Base-by-base conservation (phyloP, 441 rosid species). In the Cnidoscolus chayamansa region DNA sequence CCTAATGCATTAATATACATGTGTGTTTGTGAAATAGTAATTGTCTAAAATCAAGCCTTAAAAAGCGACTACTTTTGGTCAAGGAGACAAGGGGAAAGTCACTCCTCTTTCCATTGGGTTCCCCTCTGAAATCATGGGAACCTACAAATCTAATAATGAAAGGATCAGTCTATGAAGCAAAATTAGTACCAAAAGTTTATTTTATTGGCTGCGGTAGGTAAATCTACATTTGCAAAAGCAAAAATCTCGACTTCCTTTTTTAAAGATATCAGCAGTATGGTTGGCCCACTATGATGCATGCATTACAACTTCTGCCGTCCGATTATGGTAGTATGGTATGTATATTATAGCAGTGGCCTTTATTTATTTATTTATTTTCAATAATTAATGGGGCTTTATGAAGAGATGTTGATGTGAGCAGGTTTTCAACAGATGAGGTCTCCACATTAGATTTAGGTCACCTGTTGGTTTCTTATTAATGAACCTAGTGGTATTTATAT, bases 251-350 rank as follows among this genome's bases (percentile, higher is more conserved):
- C 45, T 40, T 40, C 45, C 45, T 5, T 40, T 4, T 70, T 70
- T 66, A 50, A 48, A 48, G 63, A 55, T 43, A 37, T 4, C 19
- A 56, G 66, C 70, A 62, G 51, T 35, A 16, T 59, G 72, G 51
- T 65, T 57, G 80, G 74, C 74, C 78, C 80, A 66, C 76, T 53
- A 10, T 30, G 60, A 43, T 35, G 35, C 64, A 65, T 40, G 70
- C 65, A 11, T 63, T 40, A 49, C 12, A 76, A 37, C 60, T 37
- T 61, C 37, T 50, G 63, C 16, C 25, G 13, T 17, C 0, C 0
- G 45, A 40, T 40, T 4, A 25, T 58, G 47, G 20, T 56, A 17
- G 47, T 45, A 25, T 67, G 68, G 45, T 40, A 40, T 40, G 45
- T 35, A 35, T 35, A 35, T 2, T 37, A 43, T 66, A 48, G 57